These are phyloP conservation scores for Prunus campanulata DNA, from an alignment of 306 rosid genomes.

Conservation along the genomic window DNA sequence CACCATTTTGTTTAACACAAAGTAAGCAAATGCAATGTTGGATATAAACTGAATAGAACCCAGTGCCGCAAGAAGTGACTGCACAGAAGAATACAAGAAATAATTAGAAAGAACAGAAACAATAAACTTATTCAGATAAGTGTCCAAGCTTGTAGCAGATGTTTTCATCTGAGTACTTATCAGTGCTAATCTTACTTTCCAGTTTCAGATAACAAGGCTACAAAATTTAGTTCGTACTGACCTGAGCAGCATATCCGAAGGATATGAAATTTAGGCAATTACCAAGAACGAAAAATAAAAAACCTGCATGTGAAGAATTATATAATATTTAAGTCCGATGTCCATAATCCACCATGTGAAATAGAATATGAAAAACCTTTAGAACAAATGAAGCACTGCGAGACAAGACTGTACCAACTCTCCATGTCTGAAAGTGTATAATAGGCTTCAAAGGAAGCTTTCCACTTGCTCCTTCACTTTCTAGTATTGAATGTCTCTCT, in stretches of 20 bases:
- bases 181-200: background rate
- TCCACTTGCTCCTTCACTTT: constrained; percentile 69
- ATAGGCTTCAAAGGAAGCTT: constrained; percentile 72
- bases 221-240: constrained; percentile 25
- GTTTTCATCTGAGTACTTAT: background rate
- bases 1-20: constrained; percentile 90
- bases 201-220: constrained; percentile 1
- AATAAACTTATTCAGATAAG: background rate
- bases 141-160: background rate
- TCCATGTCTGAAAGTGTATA: constrained; percentile 79
- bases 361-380: constrained; percentile 18
- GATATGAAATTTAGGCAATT: constrained; percentile 91
- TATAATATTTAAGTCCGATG: constrained; percentile 6
- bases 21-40: constrained; percentile 94
- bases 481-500: constrained; percentile 66
- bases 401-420: constrained; percentile 64
- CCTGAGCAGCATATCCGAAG: constrained; percentile 99
- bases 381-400: constrained; percentile 7
- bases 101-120: constrained; percentile 16
- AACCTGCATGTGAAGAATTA: constrained; percentile 53
- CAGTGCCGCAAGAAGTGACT: constrained; percentile 98
- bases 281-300: constrained; percentile 78
- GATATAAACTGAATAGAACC: constrained; percentile 97
- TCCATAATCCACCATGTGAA: constrained; percentile 15
- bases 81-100: constrained; percentile 28